phyloP scores from a whole-genome alignment of 1,139 yeast genomes.

The Suhomyces taliae region DNA sequence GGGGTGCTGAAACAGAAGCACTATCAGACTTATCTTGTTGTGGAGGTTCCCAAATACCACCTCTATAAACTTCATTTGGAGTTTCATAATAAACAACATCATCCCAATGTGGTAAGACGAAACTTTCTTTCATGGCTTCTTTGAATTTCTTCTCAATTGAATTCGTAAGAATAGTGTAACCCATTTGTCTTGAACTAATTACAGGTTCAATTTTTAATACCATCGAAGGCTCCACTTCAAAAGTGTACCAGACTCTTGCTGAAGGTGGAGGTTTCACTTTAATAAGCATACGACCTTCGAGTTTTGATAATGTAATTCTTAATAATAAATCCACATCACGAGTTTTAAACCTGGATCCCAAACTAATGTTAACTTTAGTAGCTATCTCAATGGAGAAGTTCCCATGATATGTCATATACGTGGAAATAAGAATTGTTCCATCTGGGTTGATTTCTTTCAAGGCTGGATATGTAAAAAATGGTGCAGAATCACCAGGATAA shows the following conservation, averaged over 20 bases:
- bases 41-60: constrained; percentile 83
- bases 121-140: constrained; percentile 74
- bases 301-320: constrained; percentile 63
- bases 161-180: constrained; percentile 75
- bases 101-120: constrained; percentile 87
- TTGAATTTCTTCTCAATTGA: constrained; percentile 76
- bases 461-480: constrained; percentile 73
- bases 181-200: constrained; percentile 78
- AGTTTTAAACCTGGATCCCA: constrained; percentile 74
- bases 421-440: constrained; percentile 67
- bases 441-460: constrained; percentile 74
- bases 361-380: constrained; percentile 71
- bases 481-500: constrained; percentile 79
- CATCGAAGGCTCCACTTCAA: constrained; percentile 74
- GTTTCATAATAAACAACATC: constrained; percentile 76
- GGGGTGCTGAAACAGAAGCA: constrained; percentile 4
- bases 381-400: constrained; percentile 71
- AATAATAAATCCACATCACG: constrained; percentile 77
- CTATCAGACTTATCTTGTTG: neutral
- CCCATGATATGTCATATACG: constrained; percentile 71
- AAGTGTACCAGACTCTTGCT: constrained; percentile 86
- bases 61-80: constrained; percentile 68
- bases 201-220: constrained; percentile 82
- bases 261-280: constrained; percentile 88
- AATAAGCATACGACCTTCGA: constrained; percentile 74